A percentile compares a stretch with the other conserved stretches of the same genome.
Evolutionary conservation across 1,139 yeast genomes (phyloP).

Genomic region (Yamadazyma triangularis): DNA sequence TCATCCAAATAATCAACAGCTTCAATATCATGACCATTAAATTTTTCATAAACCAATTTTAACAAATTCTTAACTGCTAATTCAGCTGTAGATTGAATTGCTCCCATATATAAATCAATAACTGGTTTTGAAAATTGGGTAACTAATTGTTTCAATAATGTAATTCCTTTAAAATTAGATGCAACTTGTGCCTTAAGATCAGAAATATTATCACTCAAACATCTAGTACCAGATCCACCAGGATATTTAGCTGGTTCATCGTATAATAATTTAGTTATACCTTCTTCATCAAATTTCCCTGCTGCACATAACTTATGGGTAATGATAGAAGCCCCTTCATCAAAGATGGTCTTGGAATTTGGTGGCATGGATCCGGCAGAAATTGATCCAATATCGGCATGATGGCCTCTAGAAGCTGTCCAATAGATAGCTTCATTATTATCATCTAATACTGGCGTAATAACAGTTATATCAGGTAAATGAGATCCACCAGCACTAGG

Average conservation of each 20-base stretch:
- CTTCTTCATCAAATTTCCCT: conserved; percentile 39
- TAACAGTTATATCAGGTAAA: conserved; percentile 79
- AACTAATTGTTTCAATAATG: conserved; percentile 25
- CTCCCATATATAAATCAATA: conserved; percentile 37
- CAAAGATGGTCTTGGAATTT: conserved; percentile 38
- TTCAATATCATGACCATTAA: conserved; percentile 29
- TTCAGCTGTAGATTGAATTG: conserved; percentile 42
- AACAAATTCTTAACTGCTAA: conserved; percentile 35
- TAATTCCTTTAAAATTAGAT: conserved; percentile 40
- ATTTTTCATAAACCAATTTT: conserved; percentile 30
- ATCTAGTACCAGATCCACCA: conserved; percentile 43
- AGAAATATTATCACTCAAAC: conserved; percentile 37
- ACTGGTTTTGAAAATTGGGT: conserved; percentile 31
- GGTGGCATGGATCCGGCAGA: conserved; percentile 48
- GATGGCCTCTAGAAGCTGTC: conserved; percentile 47
- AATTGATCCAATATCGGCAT: conserved; percentile 45
- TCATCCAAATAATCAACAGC: conserved; percentile 42
- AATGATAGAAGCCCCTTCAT: conserved; percentile 43
- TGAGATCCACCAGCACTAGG: conserved; percentile 83
- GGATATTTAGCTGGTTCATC: conserved; percentile 44
- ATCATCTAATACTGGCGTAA: conserved; percentile 50
- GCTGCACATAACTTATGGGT: conserved; percentile 33
- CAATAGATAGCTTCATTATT: conserved; percentile 33
- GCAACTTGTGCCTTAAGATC: conserved; percentile 44
- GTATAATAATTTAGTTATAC: conserved; percentile 30